These are phyloP conservation scores for Apiosordaria backusii DNA, from an alignment of 495 filamentous ascomycete species.

Conservation along the genomic window DNA sequence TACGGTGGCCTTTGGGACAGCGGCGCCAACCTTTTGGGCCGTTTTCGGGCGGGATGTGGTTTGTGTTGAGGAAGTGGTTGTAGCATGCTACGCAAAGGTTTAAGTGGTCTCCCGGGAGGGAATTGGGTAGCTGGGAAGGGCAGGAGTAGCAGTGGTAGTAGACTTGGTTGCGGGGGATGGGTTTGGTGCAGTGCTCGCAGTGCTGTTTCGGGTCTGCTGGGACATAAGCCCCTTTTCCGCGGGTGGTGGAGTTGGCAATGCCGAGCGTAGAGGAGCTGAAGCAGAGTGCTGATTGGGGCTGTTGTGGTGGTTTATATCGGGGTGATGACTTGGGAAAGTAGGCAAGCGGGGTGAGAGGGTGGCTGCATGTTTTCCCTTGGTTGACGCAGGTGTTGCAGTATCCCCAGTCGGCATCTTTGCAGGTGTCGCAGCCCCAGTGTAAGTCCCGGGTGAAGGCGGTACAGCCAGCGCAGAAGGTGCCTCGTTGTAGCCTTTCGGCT, in stretches of 20 bases:
- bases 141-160: constrained; percentile 69
- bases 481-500: constrained; percentile 61
- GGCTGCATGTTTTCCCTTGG: constrained; percentile 69
- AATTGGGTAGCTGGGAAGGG: constrained; percentile 26
- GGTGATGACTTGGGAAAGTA: constrained; percentile 26
- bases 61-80: constrained; percentile 53
- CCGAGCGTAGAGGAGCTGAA: constrained; percentile 22
- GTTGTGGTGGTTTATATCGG: not conserved
- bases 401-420: constrained; percentile 90
- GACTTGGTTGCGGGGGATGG: constrained; percentile 62
- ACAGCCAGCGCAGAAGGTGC: constrained; percentile 80
- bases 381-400: constrained; percentile 83
- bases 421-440: constrained; percentile 78
- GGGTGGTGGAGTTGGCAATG: constrained; percentile 14
- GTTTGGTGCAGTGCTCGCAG: constrained; percentile 70
- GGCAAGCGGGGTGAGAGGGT: constrained; percentile 65
- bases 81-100: constrained; percentile 82
- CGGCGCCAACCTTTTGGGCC: constrained; percentile 76
- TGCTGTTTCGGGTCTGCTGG: constrained; percentile 62
- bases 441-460: constrained; percentile 58
- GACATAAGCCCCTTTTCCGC: constrained; percentile 35
- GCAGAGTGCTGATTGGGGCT: not conserved
- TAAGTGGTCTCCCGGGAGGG: constrained; percentile 69
- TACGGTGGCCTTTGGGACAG: constrained; percentile 74
- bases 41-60: constrained; percentile 66